Percentiles rank a stretch among this genome's conserved stretches.
These are phyloP conservation scores for Viridothelium virens DNA, from an alignment of 495 filamentous ascomycete species.

Conservation along the genomic window DNA sequence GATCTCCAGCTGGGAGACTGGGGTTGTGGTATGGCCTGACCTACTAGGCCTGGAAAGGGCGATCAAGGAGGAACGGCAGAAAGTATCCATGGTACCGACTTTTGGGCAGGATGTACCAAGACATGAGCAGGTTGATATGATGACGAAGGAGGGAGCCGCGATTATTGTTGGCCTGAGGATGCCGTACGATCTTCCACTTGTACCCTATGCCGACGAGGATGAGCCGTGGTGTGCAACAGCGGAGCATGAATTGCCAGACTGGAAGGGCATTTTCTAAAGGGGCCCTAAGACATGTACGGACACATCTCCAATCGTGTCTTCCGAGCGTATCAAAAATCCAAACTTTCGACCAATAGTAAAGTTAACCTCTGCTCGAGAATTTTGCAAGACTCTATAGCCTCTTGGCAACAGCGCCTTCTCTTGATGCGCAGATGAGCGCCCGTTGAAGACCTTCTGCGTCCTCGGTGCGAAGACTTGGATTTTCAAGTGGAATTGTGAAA, in stretches of 20 bases:
- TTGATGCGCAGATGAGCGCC: too few species aligned
- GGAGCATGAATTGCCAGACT: slow-evolving; percentile 56
- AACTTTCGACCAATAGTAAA: too few species aligned
- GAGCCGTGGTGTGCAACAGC: slow-evolving; percentile 67
- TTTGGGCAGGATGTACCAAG: slow-evolving; percentile 54
- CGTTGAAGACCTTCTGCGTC: not conserved
- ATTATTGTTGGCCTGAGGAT: slow-evolving; percentile 60
- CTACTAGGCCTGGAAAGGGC: slow-evolving; percentile 38
- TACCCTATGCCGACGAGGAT: slow-evolving; percentile 54
- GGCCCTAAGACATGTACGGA: not conserved
- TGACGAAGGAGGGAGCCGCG: slow-evolving; percentile 5
- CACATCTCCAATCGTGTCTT: not conserved
- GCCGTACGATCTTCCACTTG: slow-evolving; percentile 75
- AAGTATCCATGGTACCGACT: slow-evolving; percentile 56
- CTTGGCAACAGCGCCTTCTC: too few species aligned
- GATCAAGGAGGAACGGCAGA: slow-evolving; percentile 9
- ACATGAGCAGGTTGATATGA: not conserved
- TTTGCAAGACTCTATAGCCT: too few species aligned
- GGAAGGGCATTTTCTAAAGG: slow-evolving; percentile 44
- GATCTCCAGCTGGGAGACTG: slow-evolving; percentile 77
- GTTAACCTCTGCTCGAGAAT: too few species aligned
- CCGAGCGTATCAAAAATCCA: too few species aligned
- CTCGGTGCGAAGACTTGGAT: not conserved
- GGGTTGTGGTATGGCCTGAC: slow-evolving; percentile 76
- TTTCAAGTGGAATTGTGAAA: not conserved